Evolutionary conservation across 352 stramenopile species (phyloP).

Genomic region (Phytopythium aichiense): DNA sequence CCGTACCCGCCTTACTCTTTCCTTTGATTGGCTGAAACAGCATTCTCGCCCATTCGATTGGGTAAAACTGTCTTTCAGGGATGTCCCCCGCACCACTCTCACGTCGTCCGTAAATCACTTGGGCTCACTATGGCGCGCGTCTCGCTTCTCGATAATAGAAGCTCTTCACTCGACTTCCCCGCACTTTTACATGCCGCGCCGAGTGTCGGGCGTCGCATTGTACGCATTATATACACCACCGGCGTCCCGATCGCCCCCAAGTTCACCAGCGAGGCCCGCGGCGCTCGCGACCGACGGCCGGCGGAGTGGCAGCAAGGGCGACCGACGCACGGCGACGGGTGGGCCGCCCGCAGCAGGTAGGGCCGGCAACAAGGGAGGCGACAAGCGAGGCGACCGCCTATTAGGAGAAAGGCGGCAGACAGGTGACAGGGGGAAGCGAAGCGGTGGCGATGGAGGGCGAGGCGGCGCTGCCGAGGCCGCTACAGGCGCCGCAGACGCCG

Average conservation of each 20-base stretch:
- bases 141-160: neutral
- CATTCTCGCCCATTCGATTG: neutral
- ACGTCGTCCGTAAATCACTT: neutral
- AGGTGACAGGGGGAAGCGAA: too few relatives aligned
- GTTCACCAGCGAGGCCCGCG: neutral
- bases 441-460: neutral
- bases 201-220: neutral
- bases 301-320: too few relatives aligned
- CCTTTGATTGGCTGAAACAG: neutral
- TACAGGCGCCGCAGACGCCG: slow-evolving; percentile 8
- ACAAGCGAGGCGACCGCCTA: neutral
- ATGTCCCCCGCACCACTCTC: neutral
- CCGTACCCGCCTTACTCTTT: too few relatives aligned
- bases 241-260: neutral
- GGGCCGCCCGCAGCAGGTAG: too few relatives aligned
- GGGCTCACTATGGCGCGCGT: neutral
- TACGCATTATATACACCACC: neutral
- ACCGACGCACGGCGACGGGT: too few relatives aligned
- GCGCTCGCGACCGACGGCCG: too few relatives aligned
- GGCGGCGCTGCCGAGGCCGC: neutral
- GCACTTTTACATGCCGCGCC: neutral
- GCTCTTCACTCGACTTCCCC: neutral
- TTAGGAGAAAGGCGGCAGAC: neutral
- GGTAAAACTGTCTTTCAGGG: neutral
- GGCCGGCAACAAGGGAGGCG: too few relatives aligned